Evolutionary conservation across 1,139 yeast species (phyloP), one percentile per base, ranked within the genome.

Genomic region (Eremothecium cymbalariae): DNA sequence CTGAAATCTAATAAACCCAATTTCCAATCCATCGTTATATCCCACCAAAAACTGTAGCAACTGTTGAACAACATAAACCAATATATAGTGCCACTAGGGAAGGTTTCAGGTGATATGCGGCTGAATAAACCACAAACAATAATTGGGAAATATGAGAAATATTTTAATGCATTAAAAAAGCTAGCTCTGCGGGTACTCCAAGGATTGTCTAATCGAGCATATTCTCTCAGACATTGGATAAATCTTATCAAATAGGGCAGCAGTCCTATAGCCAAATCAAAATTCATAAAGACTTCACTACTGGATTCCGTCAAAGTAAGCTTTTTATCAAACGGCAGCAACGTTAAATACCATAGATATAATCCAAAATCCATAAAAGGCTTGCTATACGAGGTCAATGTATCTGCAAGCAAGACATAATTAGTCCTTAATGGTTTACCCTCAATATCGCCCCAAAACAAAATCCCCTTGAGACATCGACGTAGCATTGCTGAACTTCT

Each of bases 11-110:
- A 67, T 4, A 81, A 43, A n/a, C 70, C 70, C 31, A 85, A 67
- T 31, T 77, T 77, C 98, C 98, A 90, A 62, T 90, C 98, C 70
- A 76, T 74, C 34, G 71, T 70, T 15, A 88, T 60, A 57, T 90
- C 98, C 98, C 98, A 90, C 36, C 75, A 62, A 44, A 83, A 82
- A 13, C 94, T 72, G 55, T 82, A 90, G 1, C 74, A 50, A 0
- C 96, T 80, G 53, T 82, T 85, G 29, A 83, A 46, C 8, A 48
- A 39, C 42, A 48, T 49, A 37, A 46, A 47, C 42, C 45, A 46
- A 33, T 32, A 40, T 38, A 29, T 38, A 15, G 33, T 32, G 6
- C 37, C 38, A 7, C 32, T 39, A 6, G 44, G 35, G 13, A 31
- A 36, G 14, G 41, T 36, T 16, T 40, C 35, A 16, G 27, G 35